Conservation (phyloP, 2,329 filamentous ascomycete genomes). For the Mycosphaerella sp. region DNA sequence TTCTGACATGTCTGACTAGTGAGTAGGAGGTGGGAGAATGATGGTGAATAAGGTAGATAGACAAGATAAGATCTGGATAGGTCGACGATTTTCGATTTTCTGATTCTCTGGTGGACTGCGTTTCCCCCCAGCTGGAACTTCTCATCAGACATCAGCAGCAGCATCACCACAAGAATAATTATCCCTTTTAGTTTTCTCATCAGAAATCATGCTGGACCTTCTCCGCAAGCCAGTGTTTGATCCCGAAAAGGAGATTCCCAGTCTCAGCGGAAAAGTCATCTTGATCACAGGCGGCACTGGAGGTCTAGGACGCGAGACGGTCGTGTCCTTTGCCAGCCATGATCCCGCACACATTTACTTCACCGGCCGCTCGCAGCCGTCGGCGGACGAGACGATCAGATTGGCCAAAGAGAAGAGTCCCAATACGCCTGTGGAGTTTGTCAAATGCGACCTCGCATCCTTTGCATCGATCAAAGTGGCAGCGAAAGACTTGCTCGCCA, state of each 20-base stretch:
- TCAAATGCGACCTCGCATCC: slow-evolving; percentile 28
- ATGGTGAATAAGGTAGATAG: no score
- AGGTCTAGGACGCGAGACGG: slow-evolving; percentile 26
- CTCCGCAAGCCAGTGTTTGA: slow-evolving; percentile 20
- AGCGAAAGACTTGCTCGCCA: slow-evolving; percentile 18
- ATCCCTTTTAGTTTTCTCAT: no score
- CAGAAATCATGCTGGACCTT: neutral
- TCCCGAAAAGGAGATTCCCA: slow-evolving; percentile 24
- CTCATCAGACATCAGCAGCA: no score
- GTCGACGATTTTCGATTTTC: no score
- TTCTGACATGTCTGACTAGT: no score
- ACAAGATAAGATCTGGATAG: no score
- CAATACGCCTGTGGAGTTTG: slow-evolving; percentile 37
- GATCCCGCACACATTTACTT: slow-evolving; percentile 50
- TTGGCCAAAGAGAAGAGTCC: slow-evolving; percentile 33
- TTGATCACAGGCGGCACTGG: slow-evolving; percentile 25
- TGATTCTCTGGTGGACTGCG: no score
- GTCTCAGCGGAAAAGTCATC: slow-evolving; percentile 27
- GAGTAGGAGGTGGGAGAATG: no score
- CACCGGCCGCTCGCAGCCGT: slow-evolving; percentile 42
- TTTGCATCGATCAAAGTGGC: slow-evolving; percentile 21
- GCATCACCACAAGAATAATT: no score
- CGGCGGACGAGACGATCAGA: slow-evolving; percentile 41
- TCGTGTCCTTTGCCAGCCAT: slow-evolving; percentile 46
- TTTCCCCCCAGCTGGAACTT: no score